phyloP scores from a whole-genome alignment of 2,329 filamentous ascomycete species.

The Metarhizium robertsii region DNA sequence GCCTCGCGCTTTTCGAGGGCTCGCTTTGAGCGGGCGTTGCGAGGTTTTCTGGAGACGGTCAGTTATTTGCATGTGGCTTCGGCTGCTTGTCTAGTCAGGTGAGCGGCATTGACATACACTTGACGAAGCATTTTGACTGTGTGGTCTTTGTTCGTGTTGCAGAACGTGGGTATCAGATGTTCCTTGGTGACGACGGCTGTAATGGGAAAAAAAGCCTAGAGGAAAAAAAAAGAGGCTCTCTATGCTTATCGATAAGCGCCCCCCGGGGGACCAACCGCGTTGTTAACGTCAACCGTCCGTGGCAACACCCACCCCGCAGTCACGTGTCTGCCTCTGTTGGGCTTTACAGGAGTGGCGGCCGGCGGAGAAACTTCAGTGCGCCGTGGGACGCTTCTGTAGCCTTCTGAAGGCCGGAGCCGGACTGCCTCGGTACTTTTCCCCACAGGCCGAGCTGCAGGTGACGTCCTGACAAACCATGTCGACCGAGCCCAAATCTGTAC shows the following conservation, averaged over 20 bases:
- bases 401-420: constrained; percentile 6
- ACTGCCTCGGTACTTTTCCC: constrained; percentile 13
- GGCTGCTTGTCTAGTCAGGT: background rate
- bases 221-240: constrained; percentile 17
- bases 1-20: constrained; percentile 89
- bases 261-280: background rate
- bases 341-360: background rate
- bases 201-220: background rate
- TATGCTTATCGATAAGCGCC: constrained; percentile 24
- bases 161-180: background rate
- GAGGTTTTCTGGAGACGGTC: constrained; percentile 39
- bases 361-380: background rate
- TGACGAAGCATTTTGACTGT: constrained; percentile 36
- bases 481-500: background rate
- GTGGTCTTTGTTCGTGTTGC: background rate
- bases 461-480: constrained; percentile 9
- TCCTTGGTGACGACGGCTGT: background rate
- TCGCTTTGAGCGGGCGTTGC: constrained; percentile 81
- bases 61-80: background rate
- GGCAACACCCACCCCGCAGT: constrained; percentile 19
- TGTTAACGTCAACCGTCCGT: too few relatives aligned
- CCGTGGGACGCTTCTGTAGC: background rate
- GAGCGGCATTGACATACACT: constrained; percentile 27
- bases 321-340: constrained; percentile 19
- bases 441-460: constrained; percentile 9